Evolutionary conservation across 495 filamentous ascomycete genomes (phyloP).

Genomic region (Hypoxylon crocopeplum): DNA sequence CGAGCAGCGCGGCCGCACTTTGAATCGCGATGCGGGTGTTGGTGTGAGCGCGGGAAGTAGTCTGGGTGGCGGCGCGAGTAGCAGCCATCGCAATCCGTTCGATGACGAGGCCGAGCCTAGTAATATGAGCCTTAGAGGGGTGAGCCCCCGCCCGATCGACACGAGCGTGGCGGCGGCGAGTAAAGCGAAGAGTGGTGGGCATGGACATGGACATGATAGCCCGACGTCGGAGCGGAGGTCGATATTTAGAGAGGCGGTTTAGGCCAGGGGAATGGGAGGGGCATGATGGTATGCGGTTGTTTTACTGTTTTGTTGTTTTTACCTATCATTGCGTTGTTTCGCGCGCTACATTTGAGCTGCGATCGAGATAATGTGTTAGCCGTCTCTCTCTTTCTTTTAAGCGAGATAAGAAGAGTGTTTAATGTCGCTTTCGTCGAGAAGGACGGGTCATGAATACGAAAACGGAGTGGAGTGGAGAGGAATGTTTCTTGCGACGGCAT

Average conservation of each 20-base stretch:
- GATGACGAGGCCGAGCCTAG: conserved; percentile 63
- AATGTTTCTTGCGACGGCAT: too few species aligned
- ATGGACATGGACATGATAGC: conserved; percentile 45
- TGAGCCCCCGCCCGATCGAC: conserved; percentile 63
- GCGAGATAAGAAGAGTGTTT: too few species aligned
- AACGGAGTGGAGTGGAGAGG: too few species aligned
- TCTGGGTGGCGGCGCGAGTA: background rate
- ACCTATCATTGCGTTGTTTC: too few species aligned
- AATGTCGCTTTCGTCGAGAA: too few species aligned
- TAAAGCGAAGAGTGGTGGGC: conserved; percentile 33
- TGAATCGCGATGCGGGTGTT: conserved; percentile 37
- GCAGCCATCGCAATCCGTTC: conserved; percentile 57
- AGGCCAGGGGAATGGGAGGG: background rate
- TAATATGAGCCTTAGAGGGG: conserved; percentile 60
- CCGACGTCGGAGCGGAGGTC: conserved; percentile 54
- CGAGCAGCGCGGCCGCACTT: conserved; percentile 42
- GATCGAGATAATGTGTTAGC: too few species aligned
- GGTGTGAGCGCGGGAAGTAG: too few species aligned
- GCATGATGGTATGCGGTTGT: background rate
- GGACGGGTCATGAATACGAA: too few species aligned
- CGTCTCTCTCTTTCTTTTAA: too few species aligned
- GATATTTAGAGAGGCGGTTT: conserved; percentile 61
- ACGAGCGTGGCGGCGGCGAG: conserved; percentile 34
- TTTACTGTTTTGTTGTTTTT: background rate
- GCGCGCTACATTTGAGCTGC: too few species aligned